Evolutionary conservation across 139 green algal genomes (phyloP).

Genomic region (Chlamydomonas incerta): DNA sequence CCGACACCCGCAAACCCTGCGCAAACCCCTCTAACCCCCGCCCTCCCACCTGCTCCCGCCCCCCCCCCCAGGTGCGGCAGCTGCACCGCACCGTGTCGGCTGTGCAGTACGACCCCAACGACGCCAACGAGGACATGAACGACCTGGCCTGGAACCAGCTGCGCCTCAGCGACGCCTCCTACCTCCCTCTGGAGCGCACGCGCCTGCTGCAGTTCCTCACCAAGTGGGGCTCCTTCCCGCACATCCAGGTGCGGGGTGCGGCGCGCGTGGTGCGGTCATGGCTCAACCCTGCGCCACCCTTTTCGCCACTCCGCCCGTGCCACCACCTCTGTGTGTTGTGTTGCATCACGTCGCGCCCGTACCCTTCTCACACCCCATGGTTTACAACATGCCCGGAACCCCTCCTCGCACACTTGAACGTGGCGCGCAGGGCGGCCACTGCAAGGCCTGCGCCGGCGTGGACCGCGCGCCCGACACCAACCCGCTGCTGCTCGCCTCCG

Average conservation of each 20-base stretch:
- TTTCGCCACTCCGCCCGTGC: no score
- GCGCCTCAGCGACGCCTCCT: constrained; percentile 47
- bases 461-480: constrained; percentile 40
- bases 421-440: constrained; percentile 32
- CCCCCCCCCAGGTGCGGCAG: background rate
- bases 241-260: constrained; percentile 43
- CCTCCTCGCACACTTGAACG: no score
- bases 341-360: no score
- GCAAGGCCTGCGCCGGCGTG: constrained; percentile 33
- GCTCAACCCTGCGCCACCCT: no score
- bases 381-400: no score
- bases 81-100: constrained; percentile 38
- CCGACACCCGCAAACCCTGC: no score
- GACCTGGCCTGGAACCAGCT: constrained; percentile 55
- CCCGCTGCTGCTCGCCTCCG: constrained; percentile 22
- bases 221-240: constrained; percentile 58
- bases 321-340: no score
- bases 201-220: constrained; percentile 51
- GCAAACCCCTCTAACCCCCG: no score
- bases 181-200: constrained; percentile 56
- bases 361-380: no score
- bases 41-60: no score
- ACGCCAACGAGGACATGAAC: constrained; percentile 35
- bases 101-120: constrained; percentile 47
- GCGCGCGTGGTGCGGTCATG: no score